These are phyloP conservation scores for Arabis hirsuta DNA, from an alignment of 345 rosid species.

Conservation along the genomic window DNA sequence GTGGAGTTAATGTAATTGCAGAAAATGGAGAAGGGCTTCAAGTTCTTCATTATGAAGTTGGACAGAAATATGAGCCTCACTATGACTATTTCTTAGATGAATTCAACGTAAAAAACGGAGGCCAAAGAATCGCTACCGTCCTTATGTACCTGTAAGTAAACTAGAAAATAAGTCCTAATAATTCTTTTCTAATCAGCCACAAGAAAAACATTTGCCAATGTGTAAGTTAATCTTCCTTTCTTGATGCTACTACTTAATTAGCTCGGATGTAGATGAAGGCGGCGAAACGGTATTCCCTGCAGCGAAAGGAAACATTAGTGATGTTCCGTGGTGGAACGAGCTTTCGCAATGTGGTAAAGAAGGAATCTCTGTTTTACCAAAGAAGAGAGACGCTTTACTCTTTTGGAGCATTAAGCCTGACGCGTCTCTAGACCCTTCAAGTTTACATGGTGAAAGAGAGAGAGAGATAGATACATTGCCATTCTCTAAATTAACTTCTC, in stretches of 20 bases:
- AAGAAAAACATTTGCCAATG: not conserved
- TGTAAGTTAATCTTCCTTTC: not conserved
- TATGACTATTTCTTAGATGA: conserved; percentile 83
- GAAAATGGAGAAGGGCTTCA: conserved; percentile 95
- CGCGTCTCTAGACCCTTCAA: conserved; percentile 68
- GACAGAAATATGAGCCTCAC: conserved; percentile 92
- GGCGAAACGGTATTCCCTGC: conserved; percentile 92
- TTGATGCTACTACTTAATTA: conserved; percentile 31
- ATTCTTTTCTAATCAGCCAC: not conserved
- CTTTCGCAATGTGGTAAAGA: conserved; percentile 76
- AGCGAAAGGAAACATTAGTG: conserved; percentile 79
- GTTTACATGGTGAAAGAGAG: conserved; percentile 73
- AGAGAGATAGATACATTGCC: conserved; percentile 16
- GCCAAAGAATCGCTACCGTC: conserved; percentile 86
- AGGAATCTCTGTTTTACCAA: conserved; percentile 84
- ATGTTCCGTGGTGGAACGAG: conserved; percentile 88
- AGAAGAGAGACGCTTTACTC: conserved; percentile 88
- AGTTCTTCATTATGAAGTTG: conserved; percentile 88
- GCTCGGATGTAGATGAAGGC: conserved; percentile 96
- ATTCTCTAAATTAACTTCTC: not conserved
- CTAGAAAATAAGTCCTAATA: not conserved
- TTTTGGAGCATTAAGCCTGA: conserved; percentile 95
- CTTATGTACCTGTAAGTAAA: conserved; percentile 92
- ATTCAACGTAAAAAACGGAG: conserved; percentile 74
- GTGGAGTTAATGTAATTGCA: conserved; percentile 40